These are phyloP conservation scores for Ogataea allantospora DNA, from an alignment of 805 yeast genomes.

Conservation along the genomic window DNA sequence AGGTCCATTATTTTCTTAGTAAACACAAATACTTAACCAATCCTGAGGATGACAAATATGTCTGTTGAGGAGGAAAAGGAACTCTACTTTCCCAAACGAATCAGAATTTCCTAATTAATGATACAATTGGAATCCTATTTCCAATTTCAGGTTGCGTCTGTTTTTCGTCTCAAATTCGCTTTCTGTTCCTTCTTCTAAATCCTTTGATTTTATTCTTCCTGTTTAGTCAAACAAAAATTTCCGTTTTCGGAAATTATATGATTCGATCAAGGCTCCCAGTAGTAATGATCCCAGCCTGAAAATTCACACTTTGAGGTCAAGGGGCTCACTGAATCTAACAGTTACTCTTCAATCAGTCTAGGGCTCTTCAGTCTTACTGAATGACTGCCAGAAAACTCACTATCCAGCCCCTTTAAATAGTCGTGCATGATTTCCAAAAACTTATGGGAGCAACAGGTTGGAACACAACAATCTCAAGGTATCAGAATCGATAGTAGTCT, in stretches of 20 bases:
- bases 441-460: slow-evolving; percentile 5
- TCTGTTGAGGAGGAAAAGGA: no score
- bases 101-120: no score
- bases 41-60: neutral
- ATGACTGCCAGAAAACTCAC: neutral
- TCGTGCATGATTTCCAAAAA: slow-evolving; percentile 3
- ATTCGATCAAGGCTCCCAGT: neutral
- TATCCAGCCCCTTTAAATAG: slow-evolving; percentile 3
- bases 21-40: no score
- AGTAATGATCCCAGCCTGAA: no score
- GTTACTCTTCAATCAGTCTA: no score
- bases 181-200: neutral
- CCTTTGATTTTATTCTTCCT: slow-evolving; percentile 9
- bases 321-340: no score
- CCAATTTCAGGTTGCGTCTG: neutral
- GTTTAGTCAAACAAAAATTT: slow-evolving; percentile 19
- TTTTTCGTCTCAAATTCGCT: neutral
- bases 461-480: neutral
- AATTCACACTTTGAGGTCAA: no score
- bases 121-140: no score
- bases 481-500: neutral
- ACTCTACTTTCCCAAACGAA: neutral
- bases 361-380: neutral
- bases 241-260: slow-evolving; percentile 14
- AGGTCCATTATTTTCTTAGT: no score